Percentiles rank a stretch among this genome's conserved stretches.
Evolutionary conservation across 768 basidiomycete genomes (phyloP).

Genomic region (Lentinula sp.): DNA sequence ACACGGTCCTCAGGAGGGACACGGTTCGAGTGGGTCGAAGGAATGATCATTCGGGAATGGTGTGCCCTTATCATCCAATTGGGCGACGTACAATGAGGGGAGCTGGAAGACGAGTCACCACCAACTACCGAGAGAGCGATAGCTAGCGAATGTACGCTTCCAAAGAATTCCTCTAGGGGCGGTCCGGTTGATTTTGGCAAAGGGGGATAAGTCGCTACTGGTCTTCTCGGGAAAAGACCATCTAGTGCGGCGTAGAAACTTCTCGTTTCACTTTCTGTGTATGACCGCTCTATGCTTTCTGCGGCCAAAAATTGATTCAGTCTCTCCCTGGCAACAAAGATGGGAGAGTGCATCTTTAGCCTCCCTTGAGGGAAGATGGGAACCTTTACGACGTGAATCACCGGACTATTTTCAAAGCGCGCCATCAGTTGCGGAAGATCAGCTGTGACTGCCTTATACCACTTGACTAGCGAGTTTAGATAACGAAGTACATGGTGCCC

Average conservation of each 20-base stretch:
- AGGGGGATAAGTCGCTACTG: neutral
- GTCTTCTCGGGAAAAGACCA: neutral
- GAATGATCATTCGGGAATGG: neutral
- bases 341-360: constrained; percentile 1
- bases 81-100: neutral
- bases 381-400: neutral
- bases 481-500: neutral
- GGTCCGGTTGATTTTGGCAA: neutral
- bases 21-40: neutral
- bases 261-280: neutral
- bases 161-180: neutral
- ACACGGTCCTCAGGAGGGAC: neutral
- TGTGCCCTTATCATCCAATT: neutral
- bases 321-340: neutral
- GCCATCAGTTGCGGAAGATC: neutral
- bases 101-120: neutral
- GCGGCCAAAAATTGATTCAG: neutral
- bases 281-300: neutral
- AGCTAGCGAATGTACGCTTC: neutral
- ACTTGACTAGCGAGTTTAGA: neutral
- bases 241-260: neutral
- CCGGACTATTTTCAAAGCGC: neutral
- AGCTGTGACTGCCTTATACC: neutral
- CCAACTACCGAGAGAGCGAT: neutral
- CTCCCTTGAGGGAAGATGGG: neutral